Conservation (phyloP, 768 basidiomycete genomes). For the Galerina marginata region DNA sequence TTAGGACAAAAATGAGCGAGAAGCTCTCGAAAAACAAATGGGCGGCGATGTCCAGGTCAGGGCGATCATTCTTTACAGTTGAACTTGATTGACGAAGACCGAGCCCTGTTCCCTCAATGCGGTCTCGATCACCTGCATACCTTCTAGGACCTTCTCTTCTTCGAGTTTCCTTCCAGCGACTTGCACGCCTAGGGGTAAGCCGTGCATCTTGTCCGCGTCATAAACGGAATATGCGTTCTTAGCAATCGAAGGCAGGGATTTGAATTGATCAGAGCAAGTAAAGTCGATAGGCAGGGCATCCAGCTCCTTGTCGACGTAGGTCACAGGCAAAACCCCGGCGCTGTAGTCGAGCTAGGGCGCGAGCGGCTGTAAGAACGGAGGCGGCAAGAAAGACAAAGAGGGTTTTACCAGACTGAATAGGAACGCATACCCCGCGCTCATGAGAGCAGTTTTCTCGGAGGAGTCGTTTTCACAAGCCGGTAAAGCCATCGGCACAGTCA, state of each 20-base stretch:
- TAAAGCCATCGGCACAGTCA: constrained; percentile 65
- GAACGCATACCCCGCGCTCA: constrained; percentile 67
- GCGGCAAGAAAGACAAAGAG: background rate
- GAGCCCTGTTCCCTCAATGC: constrained; percentile 38
- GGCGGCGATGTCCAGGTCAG: background rate
- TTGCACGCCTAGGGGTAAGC: constrained; percentile 72
- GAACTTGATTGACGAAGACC: constrained; percentile 24
- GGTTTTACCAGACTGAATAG: constrained; percentile 68
- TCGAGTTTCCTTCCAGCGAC: constrained; percentile 65
- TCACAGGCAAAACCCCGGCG: constrained; percentile 11
- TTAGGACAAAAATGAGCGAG: too few relatives aligned
- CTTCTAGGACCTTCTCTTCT: constrained; percentile 76
- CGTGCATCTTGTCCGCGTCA: constrained; percentile 66
- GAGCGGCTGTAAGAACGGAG: constrained; percentile 18
- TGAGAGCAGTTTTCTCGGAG: constrained; percentile 56
- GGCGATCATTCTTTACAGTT: constrained; percentile 16
- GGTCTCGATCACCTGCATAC: constrained; percentile 61
- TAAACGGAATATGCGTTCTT: constrained; percentile 55
- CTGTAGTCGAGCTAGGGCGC: constrained; percentile 15
- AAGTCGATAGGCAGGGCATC: constrained; percentile 2
- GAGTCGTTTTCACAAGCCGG: constrained; percentile 62
- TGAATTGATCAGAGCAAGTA: constrained; percentile 33
- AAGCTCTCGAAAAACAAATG: too few relatives aligned
- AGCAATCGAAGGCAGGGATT: constrained; percentile 37
- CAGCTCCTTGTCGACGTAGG: constrained; percentile 10